Conservation (phyloP, 192 early-diverging fungal species). For the Pecoramyces ruminantium region DNA sequence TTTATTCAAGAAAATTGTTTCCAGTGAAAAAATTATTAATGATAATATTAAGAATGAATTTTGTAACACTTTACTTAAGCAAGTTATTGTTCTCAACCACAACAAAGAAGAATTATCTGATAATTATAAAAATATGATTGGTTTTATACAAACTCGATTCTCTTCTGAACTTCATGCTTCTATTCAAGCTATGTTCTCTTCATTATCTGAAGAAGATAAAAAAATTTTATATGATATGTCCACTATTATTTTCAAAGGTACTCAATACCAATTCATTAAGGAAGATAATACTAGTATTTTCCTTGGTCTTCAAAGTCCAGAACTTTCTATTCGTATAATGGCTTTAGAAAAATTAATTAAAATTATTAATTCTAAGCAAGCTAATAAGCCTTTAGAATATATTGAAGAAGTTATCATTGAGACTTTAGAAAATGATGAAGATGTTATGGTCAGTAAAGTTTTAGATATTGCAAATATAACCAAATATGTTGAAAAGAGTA, state of each 20-base stretch:
- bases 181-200: not conserved
- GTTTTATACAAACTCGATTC: not conserved
- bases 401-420: conserved; percentile 24
- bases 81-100: not conserved
- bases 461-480: not conserved
- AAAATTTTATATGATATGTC: conserved; percentile 34
- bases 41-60: not conserved
- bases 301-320: conserved; percentile 58
- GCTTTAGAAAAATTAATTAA: conserved; percentile 47
- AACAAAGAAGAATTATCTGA: not conserved
- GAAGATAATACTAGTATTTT: conserved; percentile 62
- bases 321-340: conserved; percentile 46
- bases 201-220: not conserved
- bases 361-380: conserved; percentile 22
- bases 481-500: not conserved
- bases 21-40: not conserved
- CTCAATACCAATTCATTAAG: conserved; percentile 38
- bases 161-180: not conserved
- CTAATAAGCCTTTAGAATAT: conserved; percentile 11
- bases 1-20: not conserved
- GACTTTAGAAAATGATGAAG: conserved; percentile 27
- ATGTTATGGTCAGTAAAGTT: conserved; percentile 13
- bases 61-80: not conserved
- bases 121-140: not conserved
- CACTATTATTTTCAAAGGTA: conserved; percentile 31